Evolutionary conservation across 2,329 filamentous ascomycete genomes (phyloP), one percentile per base, ranked within the genome.

Genomic region (Shiraia sp.): DNA sequence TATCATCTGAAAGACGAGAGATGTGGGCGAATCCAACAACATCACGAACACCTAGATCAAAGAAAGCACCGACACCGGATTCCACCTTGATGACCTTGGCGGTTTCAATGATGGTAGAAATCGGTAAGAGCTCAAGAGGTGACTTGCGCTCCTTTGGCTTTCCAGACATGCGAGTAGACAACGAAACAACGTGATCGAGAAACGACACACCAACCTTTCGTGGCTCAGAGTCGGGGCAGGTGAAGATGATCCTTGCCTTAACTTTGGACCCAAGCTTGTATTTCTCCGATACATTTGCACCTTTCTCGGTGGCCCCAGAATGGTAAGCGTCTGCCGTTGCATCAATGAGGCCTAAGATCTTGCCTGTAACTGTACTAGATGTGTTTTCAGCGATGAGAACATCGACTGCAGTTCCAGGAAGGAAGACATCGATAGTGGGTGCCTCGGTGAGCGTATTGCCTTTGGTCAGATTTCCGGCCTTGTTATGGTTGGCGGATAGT

Each of bases 11-110:
- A 47, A 99, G 81, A 51, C 88, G 83, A 1, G 93, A 99, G 52
- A 99, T 95, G 68, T 99, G 93, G 15, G 95, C 90, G 61, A 96
- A 99, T 8, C 89, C 89, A n/a, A 81, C 76, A 2, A 92, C 75
- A 22, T 84, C 81, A 28, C 80, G 75, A 5, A 86, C 72, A 2
- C 84, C 85, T 17, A 92, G 72, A 53, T 88, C 81, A 12, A 91
- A 78, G 59, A 95, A 96, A 2, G 96, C 76, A 38, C 93, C 95
- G 46, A 92, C 81, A 3, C 85, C 83, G 4, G 84, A 76, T 53
- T 95, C 87, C 2, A 96, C 89, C 53, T 87, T 87, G 38, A 84
- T 80, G 6, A 99, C 84, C 26, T 82, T 90, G 42, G 88, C 89
- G 53, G 86, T 80, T 32, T 92, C 85, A 17, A 96, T 74, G 31